A percentile compares a stretch with the other conserved stretches of the same genome.
phyloP scores from a whole-genome alignment of 169 alveolate genomes.

The Plasmodium adleri region DNA sequence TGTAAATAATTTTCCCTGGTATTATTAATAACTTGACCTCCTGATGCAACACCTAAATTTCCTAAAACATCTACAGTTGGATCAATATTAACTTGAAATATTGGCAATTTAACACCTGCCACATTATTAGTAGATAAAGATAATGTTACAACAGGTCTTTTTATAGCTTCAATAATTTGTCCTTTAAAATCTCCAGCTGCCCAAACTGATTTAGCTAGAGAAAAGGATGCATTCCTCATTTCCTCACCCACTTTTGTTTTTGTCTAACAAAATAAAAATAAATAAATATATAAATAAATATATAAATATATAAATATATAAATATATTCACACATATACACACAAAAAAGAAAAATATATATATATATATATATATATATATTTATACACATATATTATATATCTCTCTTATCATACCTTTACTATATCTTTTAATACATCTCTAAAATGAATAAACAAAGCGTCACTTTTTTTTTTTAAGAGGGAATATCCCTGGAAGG shows the following conservation, averaged over 20 bases:
- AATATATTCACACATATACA: background rate
- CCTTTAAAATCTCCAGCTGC: slow-evolving; percentile 95
- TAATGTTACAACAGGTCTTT: slow-evolving; percentile 93
- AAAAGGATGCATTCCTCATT: slow-evolving; percentile 92
- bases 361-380: background rate
- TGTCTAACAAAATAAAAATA: slow-evolving; percentile 73
- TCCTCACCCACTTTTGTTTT: slow-evolving; percentile 91
- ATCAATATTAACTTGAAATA: slow-evolving; percentile 91
- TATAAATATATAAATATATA: background rate
- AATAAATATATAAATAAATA: background rate
- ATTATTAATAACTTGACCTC: slow-evolving; percentile 89
- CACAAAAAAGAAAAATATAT: too few species aligned
- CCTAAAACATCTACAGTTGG: slow-evolving; percentile 90
- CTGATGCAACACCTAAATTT: slow-evolving; percentile 87
- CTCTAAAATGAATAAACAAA: slow-evolving; percentile 92
- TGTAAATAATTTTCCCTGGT: slow-evolving; percentile 85
- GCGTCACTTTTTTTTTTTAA: slow-evolving; percentile 96
- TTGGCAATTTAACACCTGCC: slow-evolving; percentile 97
- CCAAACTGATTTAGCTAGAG: slow-evolving; percentile 96
- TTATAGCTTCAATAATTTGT: slow-evolving; percentile 92
- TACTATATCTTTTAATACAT: slow-evolving; percentile 91
- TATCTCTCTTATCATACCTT: slow-evolving; percentile 83
- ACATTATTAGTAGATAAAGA: slow-evolving; percentile 93
- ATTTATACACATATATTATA: background rate
- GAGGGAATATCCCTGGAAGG: slow-evolving; percentile 94